A percentile compares a stretch with the other conserved stretches of the same genome.
These are phyloP conservation scores for Colletotrichum limetticola DNA, from an alignment of 2,329 filamentous ascomycete species.

Conservation along the genomic window DNA sequence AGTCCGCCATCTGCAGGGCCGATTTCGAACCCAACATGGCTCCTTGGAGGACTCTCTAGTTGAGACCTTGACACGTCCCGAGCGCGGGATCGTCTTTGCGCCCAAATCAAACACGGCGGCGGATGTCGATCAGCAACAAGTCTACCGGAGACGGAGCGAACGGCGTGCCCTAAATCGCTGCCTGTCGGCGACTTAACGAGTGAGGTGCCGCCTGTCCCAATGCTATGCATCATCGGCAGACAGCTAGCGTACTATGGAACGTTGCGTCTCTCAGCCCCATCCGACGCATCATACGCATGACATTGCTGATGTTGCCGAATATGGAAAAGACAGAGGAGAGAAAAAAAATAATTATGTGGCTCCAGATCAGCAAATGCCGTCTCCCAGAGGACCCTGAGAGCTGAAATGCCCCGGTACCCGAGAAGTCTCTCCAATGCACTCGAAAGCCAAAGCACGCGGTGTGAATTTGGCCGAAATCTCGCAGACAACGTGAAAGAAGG, in stretches of 20 bases:
- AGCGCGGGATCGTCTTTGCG: neutral
- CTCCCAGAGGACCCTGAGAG: constrained; percentile 20
- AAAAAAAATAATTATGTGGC: neutral
- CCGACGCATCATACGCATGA: constrained; percentile 8
- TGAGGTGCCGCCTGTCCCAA: neutral
- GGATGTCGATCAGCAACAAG: constrained; percentile 8
- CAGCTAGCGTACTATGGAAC: constrained; percentile 21
- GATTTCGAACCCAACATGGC: constrained; percentile 12
- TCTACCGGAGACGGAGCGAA: constrained; percentile 3
- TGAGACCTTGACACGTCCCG: constrained; percentile 16
- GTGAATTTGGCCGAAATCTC: constrained; percentile 15
- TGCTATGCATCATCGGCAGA: neutral
- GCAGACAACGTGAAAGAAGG: constrained; percentile 29
- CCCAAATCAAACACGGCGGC: constrained; percentile 4
- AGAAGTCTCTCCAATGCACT: no score
- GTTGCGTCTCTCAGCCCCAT: constrained; percentile 30
- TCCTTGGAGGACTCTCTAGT: neutral
- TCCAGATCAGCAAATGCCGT: constrained; percentile 8
- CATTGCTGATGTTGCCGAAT: neutral
- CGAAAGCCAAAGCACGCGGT: constrained; percentile 4
- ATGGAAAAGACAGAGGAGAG: neutral
- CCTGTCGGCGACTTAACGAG: neutral
- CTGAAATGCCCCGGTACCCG: constrained; percentile 5
- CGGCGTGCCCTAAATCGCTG: neutral
- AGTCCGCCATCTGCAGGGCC: constrained; percentile 31